A percentile compares a stretch with the other conserved stretches of the same genome.
These are phyloP conservation scores for Debaryomyces robertsiae DNA, from an alignment of 1,139 yeast species.

Conservation along the genomic window DNA sequence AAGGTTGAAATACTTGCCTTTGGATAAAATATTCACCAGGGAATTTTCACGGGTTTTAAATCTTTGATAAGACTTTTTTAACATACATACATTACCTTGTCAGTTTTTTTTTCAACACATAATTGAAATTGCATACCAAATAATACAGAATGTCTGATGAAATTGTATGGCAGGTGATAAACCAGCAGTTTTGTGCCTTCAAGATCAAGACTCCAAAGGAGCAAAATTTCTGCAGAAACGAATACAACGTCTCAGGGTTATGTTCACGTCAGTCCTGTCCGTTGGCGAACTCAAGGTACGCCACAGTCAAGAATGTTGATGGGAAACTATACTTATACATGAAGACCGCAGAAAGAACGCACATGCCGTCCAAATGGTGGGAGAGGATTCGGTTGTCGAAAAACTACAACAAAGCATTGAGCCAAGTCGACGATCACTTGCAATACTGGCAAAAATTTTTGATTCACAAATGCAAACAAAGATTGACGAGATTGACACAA, in stretches of 20 bases:
- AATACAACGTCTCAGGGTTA: slow-evolving; percentile 86
- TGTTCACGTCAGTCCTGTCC: slow-evolving; percentile 96
- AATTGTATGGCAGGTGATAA: slow-evolving; percentile 89
- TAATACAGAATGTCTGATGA: slow-evolving; percentile 47
- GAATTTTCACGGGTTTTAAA: neutral
- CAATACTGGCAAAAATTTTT: slow-evolving; percentile 92
- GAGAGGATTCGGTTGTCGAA: slow-evolving; percentile 87
- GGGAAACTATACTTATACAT: slow-evolving; percentile 89
- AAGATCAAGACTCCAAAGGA: slow-evolving; percentile 78
- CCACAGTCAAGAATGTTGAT: slow-evolving; percentile 87
- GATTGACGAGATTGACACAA: slow-evolving; percentile 91
- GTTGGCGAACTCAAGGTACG: slow-evolving; percentile 91
- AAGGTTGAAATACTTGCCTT: neutral
- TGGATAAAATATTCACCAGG: neutral
- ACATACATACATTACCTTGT: neutral
- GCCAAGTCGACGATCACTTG: slow-evolving; percentile 83
- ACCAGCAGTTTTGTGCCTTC: slow-evolving; percentile 87
- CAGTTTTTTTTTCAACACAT: neutral
- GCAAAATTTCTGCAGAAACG: slow-evolving; percentile 85
- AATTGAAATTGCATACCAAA: slow-evolving; percentile 7
- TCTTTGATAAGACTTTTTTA: neutral
- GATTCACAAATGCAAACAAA: slow-evolving; percentile 91
- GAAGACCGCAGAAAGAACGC: slow-evolving; percentile 98
- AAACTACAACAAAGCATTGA: slow-evolving; percentile 83
- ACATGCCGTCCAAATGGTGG: slow-evolving; percentile 92